Evolutionary conservation across 805 yeast species (phyloP).

Genomic region (Danielia reshetovae): DNA sequence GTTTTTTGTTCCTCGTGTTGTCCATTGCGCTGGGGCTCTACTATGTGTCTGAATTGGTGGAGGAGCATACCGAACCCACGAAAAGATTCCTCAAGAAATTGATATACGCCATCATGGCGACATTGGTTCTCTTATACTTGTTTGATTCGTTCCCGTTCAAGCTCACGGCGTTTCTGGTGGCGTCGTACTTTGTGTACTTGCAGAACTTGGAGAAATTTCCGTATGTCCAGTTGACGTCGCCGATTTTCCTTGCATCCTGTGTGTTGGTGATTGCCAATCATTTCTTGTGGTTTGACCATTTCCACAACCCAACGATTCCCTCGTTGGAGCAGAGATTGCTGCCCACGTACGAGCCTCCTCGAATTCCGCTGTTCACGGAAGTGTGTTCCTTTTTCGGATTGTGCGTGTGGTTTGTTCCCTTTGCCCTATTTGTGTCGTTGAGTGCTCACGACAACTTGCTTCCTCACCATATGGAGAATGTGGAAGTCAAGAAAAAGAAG

Average conservation of each 20-base stretch:
- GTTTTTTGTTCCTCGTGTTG: conserved; percentile 37
- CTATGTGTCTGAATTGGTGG: conserved; percentile 87
- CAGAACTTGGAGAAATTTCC: conserved; percentile 84
- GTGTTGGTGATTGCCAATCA: conserved; percentile 74
- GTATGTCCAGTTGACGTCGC: conserved; percentile 68
- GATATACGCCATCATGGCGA: conserved; percentile 57
- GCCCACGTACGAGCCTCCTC: conserved; percentile 58
- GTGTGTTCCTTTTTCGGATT: conserved; percentile 94
- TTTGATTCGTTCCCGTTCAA: conserved; percentile 78
- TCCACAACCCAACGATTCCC: conserved; percentile 69
- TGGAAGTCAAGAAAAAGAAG: conserved; percentile 23
- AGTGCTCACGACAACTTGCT: conserved; percentile 88
- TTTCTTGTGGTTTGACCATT: conserved; percentile 84
- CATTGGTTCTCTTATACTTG: conserved; percentile 55
- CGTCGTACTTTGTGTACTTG: conserved; percentile 67
- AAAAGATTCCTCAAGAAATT: conserved; percentile 60
- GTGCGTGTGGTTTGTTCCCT: conserved; percentile 91
- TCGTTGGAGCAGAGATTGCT: conserved; percentile 58
- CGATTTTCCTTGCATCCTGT: conserved; percentile 68
- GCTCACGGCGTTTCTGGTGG: conserved; percentile 62
- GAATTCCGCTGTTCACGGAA: conserved; percentile 78
- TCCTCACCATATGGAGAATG: conserved; percentile 49
- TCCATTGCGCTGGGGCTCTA: conserved; percentile 87
- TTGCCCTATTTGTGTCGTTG: conserved; percentile 83
- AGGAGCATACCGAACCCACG: conserved; percentile 87